Base-by-base conservation (phyloP, 208 protist species). In the Porcisia hertigi region DNA sequence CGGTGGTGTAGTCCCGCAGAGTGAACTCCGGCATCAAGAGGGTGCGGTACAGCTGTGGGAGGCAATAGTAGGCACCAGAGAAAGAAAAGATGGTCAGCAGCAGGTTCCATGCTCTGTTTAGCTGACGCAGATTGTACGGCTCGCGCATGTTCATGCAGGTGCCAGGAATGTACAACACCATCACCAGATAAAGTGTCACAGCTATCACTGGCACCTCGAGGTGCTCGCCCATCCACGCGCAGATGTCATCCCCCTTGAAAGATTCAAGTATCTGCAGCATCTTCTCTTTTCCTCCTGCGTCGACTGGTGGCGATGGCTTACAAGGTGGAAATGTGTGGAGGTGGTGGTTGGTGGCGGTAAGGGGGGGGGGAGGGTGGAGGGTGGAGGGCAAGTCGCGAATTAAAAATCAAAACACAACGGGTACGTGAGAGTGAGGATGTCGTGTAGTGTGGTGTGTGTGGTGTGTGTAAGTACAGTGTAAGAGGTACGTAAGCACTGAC, bases 91-190 rank as follows among this genome's bases (percentile, higher is more conserved):
- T 63, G 39, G 92, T 86, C 53, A 98, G 86, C 18, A 91, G 70
- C 34, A 94, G 65, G 75, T 98, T 98, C 94, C 94, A 98, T 23
- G 87, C 25, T 67, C 82, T 90, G 75, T 92, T 90, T 23, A 88
- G 64, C 34, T 74, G 53, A 2, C 82, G 76, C 23, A 96, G 82
- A 34, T 89, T 77, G 64, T 89, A 86, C 7, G 94, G 72, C 58
- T 72, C 54, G 52, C 90, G 88, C 76, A 90, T 62, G 55, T 86
- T 88, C 93, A 97, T 97, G 62, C 92, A 81, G 64, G 85, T 64
- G 39, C 85, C 43, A 14, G 82, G 87, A 16, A 92, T 69, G 69
- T 86, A 92, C 18, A 93, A 45, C 14, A 94, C 87, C 74, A 94
- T 79, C 53, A 86, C 55, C 54, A 94, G 75, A 84, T 94, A 94